Base-by-base conservation (phyloP, 106 monocot genomes). In the Platanthera guangdongensis region DNA sequence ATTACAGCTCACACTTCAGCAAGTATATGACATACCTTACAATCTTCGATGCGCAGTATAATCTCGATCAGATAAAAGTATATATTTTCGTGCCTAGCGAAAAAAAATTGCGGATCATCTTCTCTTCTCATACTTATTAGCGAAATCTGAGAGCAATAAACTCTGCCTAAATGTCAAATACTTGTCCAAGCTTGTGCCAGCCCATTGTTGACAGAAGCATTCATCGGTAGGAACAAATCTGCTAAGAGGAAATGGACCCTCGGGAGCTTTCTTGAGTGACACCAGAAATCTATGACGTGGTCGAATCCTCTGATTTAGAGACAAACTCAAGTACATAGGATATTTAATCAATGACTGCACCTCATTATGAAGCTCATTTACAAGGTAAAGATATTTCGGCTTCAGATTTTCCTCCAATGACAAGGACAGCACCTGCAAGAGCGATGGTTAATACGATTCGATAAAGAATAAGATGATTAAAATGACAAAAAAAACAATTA, bases 191-290 rank as follows among this genome's bases (percentile, higher is more conserved):
- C 83, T 94, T 51, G 97, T 99, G 53, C 94, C 94, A 51, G 97
- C 97, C 94, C 97, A 92, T 50, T 89, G 88, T 21, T 94, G 81
- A 64, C 97, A 99, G 63, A 99, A 99, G 48, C 72, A 74, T 80
- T 86, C 91, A 80, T 99, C 97, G 18, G 89, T 84, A 16, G 91
- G 97, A 73, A 99, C 90, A 12, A 99, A 82, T 48, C 89, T 90
- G 59, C 94, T 90, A 15, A 99, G 83, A 79, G 97, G 97, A 79
- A 99, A 99, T 77, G 97, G 97, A 22, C 97, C 97, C 62, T 92
- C 92, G 1, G 94, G 97, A 85, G 90, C 92, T 75, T 92, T 94
- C 79, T 92, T 94, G 39, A 99, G 76, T 50, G 91, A 91, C 67
- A 99, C 89, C 22, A 99, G 82, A 75, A 90, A 99, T 45, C 82